Conservation (phyloP, 1,284 basidiomycete genomes). For the Flammula alnicola region DNA sequence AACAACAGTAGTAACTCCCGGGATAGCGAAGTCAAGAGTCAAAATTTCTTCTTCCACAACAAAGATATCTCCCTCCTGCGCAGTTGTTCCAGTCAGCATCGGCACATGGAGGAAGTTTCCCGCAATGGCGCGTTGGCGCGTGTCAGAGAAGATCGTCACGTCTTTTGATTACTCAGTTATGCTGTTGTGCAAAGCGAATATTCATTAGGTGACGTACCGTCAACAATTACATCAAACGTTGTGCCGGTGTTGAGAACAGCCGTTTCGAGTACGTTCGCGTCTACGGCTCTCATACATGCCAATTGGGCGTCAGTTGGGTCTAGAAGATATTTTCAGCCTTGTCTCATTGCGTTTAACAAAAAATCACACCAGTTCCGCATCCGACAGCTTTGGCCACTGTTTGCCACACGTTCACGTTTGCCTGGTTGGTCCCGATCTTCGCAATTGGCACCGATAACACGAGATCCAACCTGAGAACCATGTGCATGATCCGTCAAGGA, state of each 20-base stretch:
- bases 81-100: constrained; percentile 14
- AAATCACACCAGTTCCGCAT: constrained; percentile 4
- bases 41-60: constrained; percentile 15
- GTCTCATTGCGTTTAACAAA: background rate
- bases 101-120: constrained; percentile 19
- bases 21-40: constrained; percentile 9
- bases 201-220: background rate
- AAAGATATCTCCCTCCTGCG: constrained; percentile 18
- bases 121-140: constrained; percentile 8
- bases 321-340: background rate
- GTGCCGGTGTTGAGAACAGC: constrained; percentile 5
- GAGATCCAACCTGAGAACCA: constrained; percentile 7
- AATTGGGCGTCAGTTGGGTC: background rate
- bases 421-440: constrained; percentile 2
- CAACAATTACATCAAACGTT: constrained; percentile 3
- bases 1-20: constrained; percentile 11
- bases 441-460: constrained; percentile 7
- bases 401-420: constrained; percentile 9
- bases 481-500: no score
- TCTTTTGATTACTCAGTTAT: no score
- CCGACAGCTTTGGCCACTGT: constrained; percentile 6
- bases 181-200: background rate
- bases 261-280: constrained; percentile 6
- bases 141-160: constrained; percentile 18
- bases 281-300: constrained; percentile 7